Conservation (phyloP, 768 basidiomycete genomes). For the Rhodocollybia butyracea region DNA sequence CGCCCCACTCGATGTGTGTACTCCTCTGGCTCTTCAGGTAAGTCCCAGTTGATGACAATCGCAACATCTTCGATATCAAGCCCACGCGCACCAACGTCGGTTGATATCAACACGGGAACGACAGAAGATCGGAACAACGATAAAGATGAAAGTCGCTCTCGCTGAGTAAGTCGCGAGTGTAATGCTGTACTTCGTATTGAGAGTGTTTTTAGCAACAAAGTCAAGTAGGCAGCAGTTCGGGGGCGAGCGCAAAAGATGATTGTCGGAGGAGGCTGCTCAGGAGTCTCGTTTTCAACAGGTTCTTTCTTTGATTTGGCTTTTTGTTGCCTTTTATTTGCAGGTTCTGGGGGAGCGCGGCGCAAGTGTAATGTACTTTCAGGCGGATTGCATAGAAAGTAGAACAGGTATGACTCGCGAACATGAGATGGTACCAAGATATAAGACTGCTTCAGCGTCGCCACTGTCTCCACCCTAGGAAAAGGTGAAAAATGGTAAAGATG, state of each 20-base stretch:
- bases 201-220: conserved; percentile 71
- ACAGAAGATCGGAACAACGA: conserved; percentile 81
- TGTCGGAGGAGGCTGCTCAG: conserved; percentile 85
- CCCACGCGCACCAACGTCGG: conserved; percentile 94
- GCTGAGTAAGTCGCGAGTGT: conserved; percentile 92
- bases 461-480: conserved; percentile 91
- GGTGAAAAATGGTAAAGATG: no score
- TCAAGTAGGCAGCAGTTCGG: conserved; percentile 88
- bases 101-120: conserved; percentile 89
- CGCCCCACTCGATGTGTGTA: conserved; percentile 95
- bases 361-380: conserved; percentile 73
- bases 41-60: conserved; percentile 96
- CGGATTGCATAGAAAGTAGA: conserved; percentile 84
- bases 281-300: conserved; percentile 45
- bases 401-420: conserved; percentile 89
- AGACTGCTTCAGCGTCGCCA: conserved; percentile 80
- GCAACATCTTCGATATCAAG: conserved; percentile 96
- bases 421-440: conserved; percentile 94
- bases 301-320: conserved; percentile 28
- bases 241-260: conserved; percentile 91
- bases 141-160: conserved; percentile 82
- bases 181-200: conserved; percentile 84
- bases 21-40: conserved; percentile 86
- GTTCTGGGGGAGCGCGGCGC: conserved; percentile 60
- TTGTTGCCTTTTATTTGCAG: conserved; percentile 32